phyloP scores from a whole-genome alignment of 1,284 basidiomycete genomes.

The Boletus sp. region DNA sequence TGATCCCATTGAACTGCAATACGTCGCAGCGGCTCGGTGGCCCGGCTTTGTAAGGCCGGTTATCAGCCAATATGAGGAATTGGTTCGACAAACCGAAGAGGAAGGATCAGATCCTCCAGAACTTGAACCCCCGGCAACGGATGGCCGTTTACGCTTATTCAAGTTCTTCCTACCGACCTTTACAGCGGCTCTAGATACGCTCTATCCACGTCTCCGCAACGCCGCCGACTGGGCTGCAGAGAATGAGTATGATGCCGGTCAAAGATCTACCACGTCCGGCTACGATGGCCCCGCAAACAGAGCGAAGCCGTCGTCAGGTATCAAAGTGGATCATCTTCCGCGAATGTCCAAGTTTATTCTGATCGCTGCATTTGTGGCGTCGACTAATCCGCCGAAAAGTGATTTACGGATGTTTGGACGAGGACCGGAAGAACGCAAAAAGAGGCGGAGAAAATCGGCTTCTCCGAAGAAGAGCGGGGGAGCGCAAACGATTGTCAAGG shows the following conservation, averaged over 20 bases:
- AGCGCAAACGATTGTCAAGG: constrained; percentile 52
- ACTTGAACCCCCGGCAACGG: constrained; percentile 50
- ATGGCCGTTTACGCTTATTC: constrained; percentile 63
- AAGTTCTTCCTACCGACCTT: constrained; percentile 64
- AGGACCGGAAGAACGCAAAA: constrained; percentile 67
- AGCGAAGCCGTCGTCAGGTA: constrained; percentile 25
- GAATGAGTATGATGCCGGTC: constrained; percentile 44
- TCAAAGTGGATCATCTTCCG: constrained; percentile 44
- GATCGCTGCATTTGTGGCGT: constrained; percentile 83
- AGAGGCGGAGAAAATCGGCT: constrained; percentile 52
- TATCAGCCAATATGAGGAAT: constrained; percentile 51
- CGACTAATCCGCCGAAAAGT: constrained; percentile 82
- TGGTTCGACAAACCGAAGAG: constrained; percentile 26
- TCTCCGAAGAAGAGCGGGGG: constrained; percentile 45
- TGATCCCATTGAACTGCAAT: constrained; percentile 72
- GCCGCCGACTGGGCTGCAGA: constrained; percentile 60
- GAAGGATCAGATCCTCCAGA: constrained; percentile 35
- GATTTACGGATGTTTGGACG: constrained; percentile 84
- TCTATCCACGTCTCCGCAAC: constrained; percentile 67
- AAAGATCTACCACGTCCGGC: constrained; percentile 14
- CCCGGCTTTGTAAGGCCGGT: constrained; percentile 74
- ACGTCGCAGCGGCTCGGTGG: constrained; percentile 81
- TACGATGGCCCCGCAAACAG: constrained; percentile 14
- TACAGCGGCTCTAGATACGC: constrained; percentile 59
- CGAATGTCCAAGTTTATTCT: constrained; percentile 76